phyloP scores from a whole-genome alignment of 169 alveolate species.

The Besnoitia besnoiti region DNA sequence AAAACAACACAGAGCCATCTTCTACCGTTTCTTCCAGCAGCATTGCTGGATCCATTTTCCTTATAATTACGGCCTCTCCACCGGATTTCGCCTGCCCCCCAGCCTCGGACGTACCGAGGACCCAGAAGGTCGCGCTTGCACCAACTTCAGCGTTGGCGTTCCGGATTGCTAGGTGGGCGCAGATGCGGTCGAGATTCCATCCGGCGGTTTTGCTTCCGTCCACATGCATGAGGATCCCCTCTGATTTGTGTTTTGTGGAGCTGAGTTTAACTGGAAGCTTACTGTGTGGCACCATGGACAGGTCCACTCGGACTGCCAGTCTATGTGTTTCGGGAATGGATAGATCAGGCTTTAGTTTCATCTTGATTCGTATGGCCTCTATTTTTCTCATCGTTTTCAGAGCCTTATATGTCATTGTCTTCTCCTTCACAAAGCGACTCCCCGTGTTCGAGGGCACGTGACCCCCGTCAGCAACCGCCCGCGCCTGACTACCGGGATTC shows the following conservation, averaged over 20 bases:
- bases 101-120: not conserved
- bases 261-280: conserved; percentile 1
- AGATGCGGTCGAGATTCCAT: conserved; percentile 6
- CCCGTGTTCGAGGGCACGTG: not conserved
- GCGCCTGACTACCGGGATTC: not conserved
- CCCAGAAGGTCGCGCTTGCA: conserved; percentile 15
- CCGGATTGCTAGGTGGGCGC: not conserved
- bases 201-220: conserved; percentile 30
- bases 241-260: not conserved
- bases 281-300: not conserved
- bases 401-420: not conserved
- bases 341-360: conserved; percentile 1
- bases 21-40: not conserved
- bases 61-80: not conserved
- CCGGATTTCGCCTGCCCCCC: not conserved
- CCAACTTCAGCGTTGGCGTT: conserved; percentile 18
- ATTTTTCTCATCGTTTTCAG: not conserved
- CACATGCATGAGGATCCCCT: not conserved
- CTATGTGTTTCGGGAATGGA: not conserved
- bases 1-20: conserved; percentile 14
- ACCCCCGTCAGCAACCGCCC: not conserved
- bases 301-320: not conserved
- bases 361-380: not conserved
- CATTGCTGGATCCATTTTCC: not conserved
- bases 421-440: not conserved